phyloP scores from a whole-genome alignment of 768 basidiomycete species.

The Termitomyces sp. region DNA sequence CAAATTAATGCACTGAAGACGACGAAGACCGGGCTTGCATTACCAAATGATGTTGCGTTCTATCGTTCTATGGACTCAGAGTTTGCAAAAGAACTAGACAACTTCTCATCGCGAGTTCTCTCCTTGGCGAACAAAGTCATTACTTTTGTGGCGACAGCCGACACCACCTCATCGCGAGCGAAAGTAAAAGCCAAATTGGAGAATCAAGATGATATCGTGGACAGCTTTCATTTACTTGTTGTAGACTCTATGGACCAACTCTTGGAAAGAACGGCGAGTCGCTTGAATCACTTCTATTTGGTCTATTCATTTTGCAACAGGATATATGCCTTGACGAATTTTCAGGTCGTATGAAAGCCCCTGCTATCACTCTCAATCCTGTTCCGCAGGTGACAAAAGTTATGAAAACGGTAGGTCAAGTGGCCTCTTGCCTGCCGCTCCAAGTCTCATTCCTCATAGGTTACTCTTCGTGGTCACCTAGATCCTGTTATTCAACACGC shows the following conservation, averaged over 20 bases:
- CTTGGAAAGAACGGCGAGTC: slow-evolving; percentile 76
- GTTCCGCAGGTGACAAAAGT: slow-evolving; percentile 26
- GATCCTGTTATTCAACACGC: slow-evolving; percentile 73
- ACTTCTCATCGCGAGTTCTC: slow-evolving; percentile 63
- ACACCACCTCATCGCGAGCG: slow-evolving; percentile 25
- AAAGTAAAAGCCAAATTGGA: slow-evolving; percentile 58
- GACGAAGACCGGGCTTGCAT: slow-evolving; percentile 55
- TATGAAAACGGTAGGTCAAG: slow-evolving; percentile 30
- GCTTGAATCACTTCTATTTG: not conserved
- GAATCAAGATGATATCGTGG: slow-evolving; percentile 78
- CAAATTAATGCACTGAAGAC: slow-evolving; percentile 62
- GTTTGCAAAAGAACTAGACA: slow-evolving; percentile 70
- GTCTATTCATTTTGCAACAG: slow-evolving; percentile 31
- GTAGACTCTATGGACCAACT: slow-evolving; percentile 85
- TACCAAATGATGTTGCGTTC: slow-evolving; percentile 80
- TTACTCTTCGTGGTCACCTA: slow-evolving; percentile 37
- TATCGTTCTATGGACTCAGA: slow-evolving; percentile 81
- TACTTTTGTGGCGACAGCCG: slow-evolving; percentile 42
- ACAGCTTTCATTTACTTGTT: slow-evolving; percentile 73
- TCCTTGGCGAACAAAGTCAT: slow-evolving; percentile 65
- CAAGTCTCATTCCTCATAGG: slow-evolving; percentile 19
- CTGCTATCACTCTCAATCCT: slow-evolving; percentile 59
- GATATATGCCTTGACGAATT: slow-evolving; percentile 83
- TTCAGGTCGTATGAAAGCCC: slow-evolving; percentile 65
- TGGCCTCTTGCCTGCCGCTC: not conserved